Conservation (phyloP, 805 yeast genomes). For the Candida namnaoensis region DNA sequence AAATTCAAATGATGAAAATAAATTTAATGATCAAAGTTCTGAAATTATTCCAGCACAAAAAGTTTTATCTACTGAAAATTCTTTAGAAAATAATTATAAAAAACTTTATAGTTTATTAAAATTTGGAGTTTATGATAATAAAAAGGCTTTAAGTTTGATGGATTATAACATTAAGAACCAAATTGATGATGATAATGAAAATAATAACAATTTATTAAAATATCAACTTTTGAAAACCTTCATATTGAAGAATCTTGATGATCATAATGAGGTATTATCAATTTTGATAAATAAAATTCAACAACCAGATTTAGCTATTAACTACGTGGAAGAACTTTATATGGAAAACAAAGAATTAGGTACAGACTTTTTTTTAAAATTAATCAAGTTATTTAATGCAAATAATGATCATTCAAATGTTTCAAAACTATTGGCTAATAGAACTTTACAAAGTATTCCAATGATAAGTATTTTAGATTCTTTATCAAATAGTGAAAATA, state of each 20-base stretch:
- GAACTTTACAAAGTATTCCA: constrained; percentile 42
- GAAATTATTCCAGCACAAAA: no score
- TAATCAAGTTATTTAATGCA: constrained; percentile 28
- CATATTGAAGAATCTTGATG: constrained; percentile 49
- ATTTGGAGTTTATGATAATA: constrained; percentile 23
- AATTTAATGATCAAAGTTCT: not conserved
- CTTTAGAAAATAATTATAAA: constrained; percentile 10
- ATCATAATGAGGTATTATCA: constrained; percentile 55
- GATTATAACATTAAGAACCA: constrained; percentile 18
- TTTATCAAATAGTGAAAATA: constrained; percentile 1
- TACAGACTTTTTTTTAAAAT: constrained; percentile 24
- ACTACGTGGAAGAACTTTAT: constrained; percentile 48
- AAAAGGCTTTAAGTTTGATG: constrained; percentile 20
- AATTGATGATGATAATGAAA: not conserved
- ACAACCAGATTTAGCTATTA: constrained; percentile 49
- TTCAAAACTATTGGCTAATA: constrained; percentile 25
- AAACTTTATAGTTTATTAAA: constrained; percentile 27
- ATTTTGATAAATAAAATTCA: constrained; percentile 49
- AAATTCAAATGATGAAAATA: constrained; percentile 11
- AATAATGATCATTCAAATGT: constrained; percentile 24
- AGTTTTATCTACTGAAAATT: no score
- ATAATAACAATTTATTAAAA: constrained; percentile 2
- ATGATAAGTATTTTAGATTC: constrained; percentile 12
- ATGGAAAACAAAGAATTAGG: constrained; percentile 29
- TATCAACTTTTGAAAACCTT: constrained; percentile 40